These are phyloP conservation scores for Aspergillus leporis DNA, from an alignment of 495 filamentous ascomycete species.

Conservation along the genomic window DNA sequence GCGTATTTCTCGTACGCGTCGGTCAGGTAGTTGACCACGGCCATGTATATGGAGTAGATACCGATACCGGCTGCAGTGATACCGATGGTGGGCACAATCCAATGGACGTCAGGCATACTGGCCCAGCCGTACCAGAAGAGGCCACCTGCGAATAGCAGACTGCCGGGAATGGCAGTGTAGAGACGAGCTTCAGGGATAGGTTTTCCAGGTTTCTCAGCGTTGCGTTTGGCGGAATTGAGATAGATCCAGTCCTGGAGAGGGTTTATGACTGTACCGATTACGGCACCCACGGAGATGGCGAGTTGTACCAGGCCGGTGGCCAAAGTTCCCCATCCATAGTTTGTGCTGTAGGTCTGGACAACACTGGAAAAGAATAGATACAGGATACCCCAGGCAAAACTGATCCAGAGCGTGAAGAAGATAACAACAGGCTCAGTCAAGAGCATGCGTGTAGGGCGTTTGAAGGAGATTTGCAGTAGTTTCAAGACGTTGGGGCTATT, in stretches of 20 bases:
- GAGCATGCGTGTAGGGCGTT: constrained; percentile 50
- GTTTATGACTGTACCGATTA: constrained; percentile 44
- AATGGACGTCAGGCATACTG: constrained; percentile 32
- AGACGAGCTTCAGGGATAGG: constrained; percentile 44
- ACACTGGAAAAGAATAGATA: constrained; percentile 49
- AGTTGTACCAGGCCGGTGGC: constrained; percentile 41
- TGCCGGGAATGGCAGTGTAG: constrained; percentile 43
- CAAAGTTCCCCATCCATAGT: constrained; percentile 37
- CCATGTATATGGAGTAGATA: constrained; percentile 49
- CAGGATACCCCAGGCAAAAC: constrained; percentile 54
- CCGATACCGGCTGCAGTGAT: constrained; percentile 38
- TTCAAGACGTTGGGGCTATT: constrained; percentile 23
- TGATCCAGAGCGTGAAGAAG: constrained; percentile 53
- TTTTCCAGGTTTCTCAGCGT: constrained; percentile 28
- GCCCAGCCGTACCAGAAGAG: constrained; percentile 48
- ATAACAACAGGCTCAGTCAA: constrained; percentile 54
- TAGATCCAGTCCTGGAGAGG: constrained; percentile 43
- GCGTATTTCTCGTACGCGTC: constrained; percentile 48
- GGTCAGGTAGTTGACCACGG: constrained; percentile 48
- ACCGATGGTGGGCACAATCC: constrained; percentile 43
- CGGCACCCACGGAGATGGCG: constrained; percentile 42
- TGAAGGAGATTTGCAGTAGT: constrained; percentile 36
- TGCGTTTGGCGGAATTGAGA: constrained; percentile 28
- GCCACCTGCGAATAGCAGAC: constrained; percentile 40
- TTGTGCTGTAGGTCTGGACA: constrained; percentile 37